Base-by-base conservation (phyloP, 2,329 filamentous ascomycete genomes). In the Pseudocercospora vitis region DNA sequence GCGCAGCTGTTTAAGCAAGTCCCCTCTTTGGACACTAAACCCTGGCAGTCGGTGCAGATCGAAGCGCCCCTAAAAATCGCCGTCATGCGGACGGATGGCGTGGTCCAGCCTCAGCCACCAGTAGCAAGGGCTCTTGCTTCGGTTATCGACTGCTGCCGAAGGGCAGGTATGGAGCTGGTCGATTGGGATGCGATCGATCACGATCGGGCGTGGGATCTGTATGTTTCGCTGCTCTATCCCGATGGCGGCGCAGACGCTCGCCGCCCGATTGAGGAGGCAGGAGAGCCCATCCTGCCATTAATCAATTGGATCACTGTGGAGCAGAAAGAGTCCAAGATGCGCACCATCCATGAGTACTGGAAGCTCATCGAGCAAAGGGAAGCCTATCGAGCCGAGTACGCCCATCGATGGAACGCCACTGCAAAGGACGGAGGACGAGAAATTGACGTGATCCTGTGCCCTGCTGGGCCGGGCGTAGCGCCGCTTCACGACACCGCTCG, bases 281-380 rank as follows among this genome's bases (percentile, higher is more conserved):
- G 78, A 1, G 84, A 87, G 61, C 82, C 83, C 0, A 72, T 77
- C 60, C 69, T 78, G 1, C 82, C 82, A 0, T 70, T 86, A 0
- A 77, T 81, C 0, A 74, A 80, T 55, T 82, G 79, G 63, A 84
- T 86, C 46, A 71, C 75, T 44, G 73, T 82, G 2, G 75, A 79
- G 0, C 29, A 50, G 14, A 12, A 19, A 14, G 32, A 50, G 12
- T 33, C 32, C 4, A 42, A 26, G 21, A 35, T 39, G 33, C 47
- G 29, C 8, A 23, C 14, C 7, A 35, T 50, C 21, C 21, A 26
- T 26, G 47, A 50, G 23, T 23, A 28, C 7, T 50, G 47, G 47
- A 12, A 16, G 9, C 2, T 50, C 7, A 7, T 40, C 14, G 12
- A 7, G 16, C 21, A 40, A 18, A 23, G 32, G 26, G 32, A 50